Percentiles rank a stretch among this genome's conserved stretches.
These are phyloP conservation scores for Paramecium caudatum DNA, from an alignment of 73 alveolate species.

Conservation along the genomic window DNA sequence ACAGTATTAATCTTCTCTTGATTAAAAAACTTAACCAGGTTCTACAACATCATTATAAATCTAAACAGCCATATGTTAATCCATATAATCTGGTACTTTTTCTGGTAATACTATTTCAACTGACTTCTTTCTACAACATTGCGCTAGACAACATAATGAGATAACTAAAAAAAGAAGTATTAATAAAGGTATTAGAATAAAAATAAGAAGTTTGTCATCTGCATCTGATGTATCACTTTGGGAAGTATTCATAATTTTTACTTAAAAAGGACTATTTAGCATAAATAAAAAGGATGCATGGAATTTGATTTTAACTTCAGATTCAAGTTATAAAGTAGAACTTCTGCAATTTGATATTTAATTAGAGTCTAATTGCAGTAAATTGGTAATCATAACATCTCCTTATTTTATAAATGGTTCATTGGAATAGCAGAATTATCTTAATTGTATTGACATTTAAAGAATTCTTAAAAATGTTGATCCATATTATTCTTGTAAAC, in stretches of 20 bases:
- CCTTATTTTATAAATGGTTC: neutral
- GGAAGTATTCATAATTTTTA: neutral
- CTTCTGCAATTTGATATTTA: neutral
- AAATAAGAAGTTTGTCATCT: neutral
- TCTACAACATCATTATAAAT: neutral
- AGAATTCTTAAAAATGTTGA: neutral
- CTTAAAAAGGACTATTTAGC: neutral
- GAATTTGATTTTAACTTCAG: neutral
- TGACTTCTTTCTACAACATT: neutral
- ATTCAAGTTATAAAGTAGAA: neutral
- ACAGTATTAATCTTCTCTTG: neutral
- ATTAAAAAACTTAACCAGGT: neutral
- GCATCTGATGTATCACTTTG: neutral
- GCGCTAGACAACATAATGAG: neutral
- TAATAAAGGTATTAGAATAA: slow-evolving; percentile 11
- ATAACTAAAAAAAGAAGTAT: neutral
- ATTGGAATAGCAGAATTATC: neutral
- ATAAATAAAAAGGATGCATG: neutral
- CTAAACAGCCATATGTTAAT: neutral
- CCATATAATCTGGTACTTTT: neutral
- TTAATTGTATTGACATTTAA: neutral
- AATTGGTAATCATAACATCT: neutral
- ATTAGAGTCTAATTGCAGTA: neutral
- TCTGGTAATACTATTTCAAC: neutral
- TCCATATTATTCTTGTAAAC: neutral